Percentiles rank a stretch among this genome's conserved stretches.
Evolutionary conservation across 495 filamentous ascomycete species (phyloP).

Genomic region (Copromyces sp.): DNA sequence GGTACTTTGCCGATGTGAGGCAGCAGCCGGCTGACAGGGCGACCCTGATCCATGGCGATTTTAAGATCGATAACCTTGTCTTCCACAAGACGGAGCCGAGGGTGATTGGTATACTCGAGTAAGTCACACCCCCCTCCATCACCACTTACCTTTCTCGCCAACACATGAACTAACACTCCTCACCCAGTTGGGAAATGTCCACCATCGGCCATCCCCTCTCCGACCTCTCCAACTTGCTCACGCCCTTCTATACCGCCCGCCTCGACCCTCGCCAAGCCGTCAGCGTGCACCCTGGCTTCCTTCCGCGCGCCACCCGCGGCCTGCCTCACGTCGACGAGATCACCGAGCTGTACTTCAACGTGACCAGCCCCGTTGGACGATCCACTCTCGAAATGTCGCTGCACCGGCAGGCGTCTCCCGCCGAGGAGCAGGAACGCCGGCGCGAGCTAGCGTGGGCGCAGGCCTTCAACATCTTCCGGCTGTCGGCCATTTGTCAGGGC

Average conservation of each 20-base stretch:
- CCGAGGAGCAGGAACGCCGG: constrained; percentile 27
- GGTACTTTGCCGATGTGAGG: constrained; percentile 58
- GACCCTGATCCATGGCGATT: constrained; percentile 85
- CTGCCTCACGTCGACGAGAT: constrained; percentile 64
- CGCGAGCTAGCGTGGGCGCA: constrained; percentile 59
- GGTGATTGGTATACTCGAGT: constrained; percentile 89
- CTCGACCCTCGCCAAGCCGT: constrained; percentile 18
- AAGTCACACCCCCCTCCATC: constrained; percentile 18
- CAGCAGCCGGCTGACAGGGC: constrained; percentile 68
- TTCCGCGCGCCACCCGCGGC: constrained; percentile 52
- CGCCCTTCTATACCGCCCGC: constrained; percentile 48
- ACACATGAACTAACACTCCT: constrained; percentile 7
- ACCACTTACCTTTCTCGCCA: neutral
- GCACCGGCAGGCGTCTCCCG: constrained; percentile 7
- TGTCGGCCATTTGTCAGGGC: constrained; percentile 82
- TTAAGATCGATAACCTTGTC: constrained; percentile 96
- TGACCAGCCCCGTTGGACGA: constrained; percentile 53
- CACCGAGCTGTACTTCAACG: constrained; percentile 65
- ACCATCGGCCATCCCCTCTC: constrained; percentile 90
- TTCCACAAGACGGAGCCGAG: constrained; percentile 81
- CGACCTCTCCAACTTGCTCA: constrained; percentile 72
- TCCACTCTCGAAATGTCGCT: constrained; percentile 19
- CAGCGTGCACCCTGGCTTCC: constrained; percentile 42
- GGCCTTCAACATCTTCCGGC: constrained; percentile 50
- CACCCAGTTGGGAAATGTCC: constrained; percentile 78